Evolutionary conservation across 2,329 filamentous ascomycete species (phyloP).

Genomic region (Penicillium sp.): DNA sequence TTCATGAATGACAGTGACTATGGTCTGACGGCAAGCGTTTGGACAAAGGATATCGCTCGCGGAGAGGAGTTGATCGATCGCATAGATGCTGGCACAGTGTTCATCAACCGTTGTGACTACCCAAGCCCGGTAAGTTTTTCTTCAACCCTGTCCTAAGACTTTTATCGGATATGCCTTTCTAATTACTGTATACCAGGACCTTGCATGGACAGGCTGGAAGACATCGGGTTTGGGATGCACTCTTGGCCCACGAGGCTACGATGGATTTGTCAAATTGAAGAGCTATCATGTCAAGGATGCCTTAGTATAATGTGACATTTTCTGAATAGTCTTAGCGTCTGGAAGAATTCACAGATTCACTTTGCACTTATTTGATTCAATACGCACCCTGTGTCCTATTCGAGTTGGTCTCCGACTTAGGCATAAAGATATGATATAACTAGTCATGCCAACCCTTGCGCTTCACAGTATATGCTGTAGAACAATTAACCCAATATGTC

Average conservation of each 20-base stretch:
- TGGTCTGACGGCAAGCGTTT: constrained; percentile 86
- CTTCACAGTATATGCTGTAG: too few relatives aligned
- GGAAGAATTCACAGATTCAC: too few relatives aligned
- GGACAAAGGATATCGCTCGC: constrained; percentile 78
- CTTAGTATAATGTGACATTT: neutral
- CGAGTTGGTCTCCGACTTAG: too few relatives aligned
- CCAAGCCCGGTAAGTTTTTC: constrained; percentile 72
- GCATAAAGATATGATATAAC: too few relatives aligned
- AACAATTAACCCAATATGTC: too few relatives aligned
- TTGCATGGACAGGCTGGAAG: constrained; percentile 93
- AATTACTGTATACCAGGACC: constrained; percentile 56
- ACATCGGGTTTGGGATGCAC: constrained; percentile 87
- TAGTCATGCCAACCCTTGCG: too few relatives aligned
- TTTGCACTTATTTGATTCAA: too few relatives aligned
- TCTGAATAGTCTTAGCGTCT: too few relatives aligned
- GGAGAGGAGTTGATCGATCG: constrained; percentile 73
- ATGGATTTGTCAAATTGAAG: constrained; percentile 91
- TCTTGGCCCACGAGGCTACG: constrained; percentile 80
- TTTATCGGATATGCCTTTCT: neutral
- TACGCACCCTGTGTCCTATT: too few relatives aligned
- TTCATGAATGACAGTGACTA: constrained; percentile 93
- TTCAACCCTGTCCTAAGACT: neutral
- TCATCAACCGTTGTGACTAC: constrained; percentile 88
- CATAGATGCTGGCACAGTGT: constrained; percentile 87
- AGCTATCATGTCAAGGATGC: constrained; percentile 72